phyloP scores from a whole-genome alignment of 108 stramenopile genomes.

The Cylindrotheca fusiformis region DNA sequence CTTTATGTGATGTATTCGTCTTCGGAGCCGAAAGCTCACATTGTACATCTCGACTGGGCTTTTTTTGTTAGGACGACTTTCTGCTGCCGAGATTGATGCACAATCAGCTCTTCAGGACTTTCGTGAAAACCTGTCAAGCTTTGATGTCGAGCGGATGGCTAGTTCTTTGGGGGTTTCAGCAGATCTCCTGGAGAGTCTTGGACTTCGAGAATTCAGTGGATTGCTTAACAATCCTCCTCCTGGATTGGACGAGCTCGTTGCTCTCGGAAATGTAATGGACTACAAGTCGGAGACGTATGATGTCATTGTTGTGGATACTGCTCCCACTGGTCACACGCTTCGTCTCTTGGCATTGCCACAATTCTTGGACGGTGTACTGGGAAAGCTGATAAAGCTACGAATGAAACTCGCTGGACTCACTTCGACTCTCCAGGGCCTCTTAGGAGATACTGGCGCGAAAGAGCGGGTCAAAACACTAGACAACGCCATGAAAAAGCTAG shows the following conservation, averaged over 20 bases:
- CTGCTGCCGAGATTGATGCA: conserved; percentile 87
- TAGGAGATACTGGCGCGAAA: conserved; percentile 52
- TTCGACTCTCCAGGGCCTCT: conserved; percentile 65
- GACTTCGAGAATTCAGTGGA: conserved; percentile 72
- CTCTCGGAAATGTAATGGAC: conserved; percentile 81
- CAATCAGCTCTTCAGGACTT: conserved; percentile 70
- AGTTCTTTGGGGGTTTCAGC: conserved; percentile 57
- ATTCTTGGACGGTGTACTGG: conserved; percentile 83
- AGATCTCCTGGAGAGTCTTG: conserved; percentile 63
- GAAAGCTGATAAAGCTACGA: conserved; percentile 73
- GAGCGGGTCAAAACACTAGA: conserved; percentile 64
- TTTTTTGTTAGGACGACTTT: conserved; percentile 36
- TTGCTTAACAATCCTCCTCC: conserved; percentile 92
- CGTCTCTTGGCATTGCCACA: conserved; percentile 84
- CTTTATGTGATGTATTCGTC: neutral
- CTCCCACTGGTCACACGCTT: conserved; percentile 91
- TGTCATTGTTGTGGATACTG: conserved; percentile 89
- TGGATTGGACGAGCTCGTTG: conserved; percentile 93
- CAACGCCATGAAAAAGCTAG: conserved; percentile 62
- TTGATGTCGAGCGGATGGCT: conserved; percentile 68
- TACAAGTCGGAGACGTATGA: conserved; percentile 66
- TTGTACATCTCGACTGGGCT: neutral
- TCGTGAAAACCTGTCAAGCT: conserved; percentile 56
- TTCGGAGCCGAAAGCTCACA: too few species aligned
- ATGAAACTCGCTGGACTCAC: conserved; percentile 70